Conservation (phyloP, 495 filamentous ascomycete species). For the Evernia prunastri region DNA sequence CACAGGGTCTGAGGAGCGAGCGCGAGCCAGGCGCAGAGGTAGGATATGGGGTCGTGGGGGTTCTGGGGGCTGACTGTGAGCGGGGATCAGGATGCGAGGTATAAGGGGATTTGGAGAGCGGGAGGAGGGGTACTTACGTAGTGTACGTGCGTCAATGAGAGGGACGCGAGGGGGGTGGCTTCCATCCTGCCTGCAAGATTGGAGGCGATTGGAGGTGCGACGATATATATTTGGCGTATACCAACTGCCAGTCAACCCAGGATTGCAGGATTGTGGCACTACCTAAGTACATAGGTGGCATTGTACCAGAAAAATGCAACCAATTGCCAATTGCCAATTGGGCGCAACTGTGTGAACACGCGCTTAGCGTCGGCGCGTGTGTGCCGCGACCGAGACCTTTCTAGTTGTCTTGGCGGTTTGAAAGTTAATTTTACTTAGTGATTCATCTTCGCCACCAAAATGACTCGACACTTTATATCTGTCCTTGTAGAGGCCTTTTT, state of each 20-base stretch:
- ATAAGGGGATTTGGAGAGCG: constrained; percentile 65
- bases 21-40: constrained; percentile 85
- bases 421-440: no score
- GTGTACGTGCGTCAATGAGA: background rate
- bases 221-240: background rate
- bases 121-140: constrained; percentile 39
- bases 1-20: constrained; percentile 87
- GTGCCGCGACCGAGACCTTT: background rate
- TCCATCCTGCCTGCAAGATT: constrained; percentile 42
- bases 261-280: background rate
- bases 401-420: background rate
- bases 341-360: no score
- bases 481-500: background rate
- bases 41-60: constrained; percentile 75
- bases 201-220: background rate
- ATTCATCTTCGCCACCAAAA: background rate
- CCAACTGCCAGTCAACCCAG: background rate
- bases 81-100: background rate
- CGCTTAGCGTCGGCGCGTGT: background rate
- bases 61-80: constrained; percentile 50
- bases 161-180: constrained; percentile 59
- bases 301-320: background rate
- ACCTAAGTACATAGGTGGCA: background rate
- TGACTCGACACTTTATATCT: background rate
- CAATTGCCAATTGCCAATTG: no score